Percentiles rank a stretch among this genome's conserved stretches.
phyloP scores from a whole-genome alignment of 106 monocot genomes.

The Agapanthus africanus region DNA sequence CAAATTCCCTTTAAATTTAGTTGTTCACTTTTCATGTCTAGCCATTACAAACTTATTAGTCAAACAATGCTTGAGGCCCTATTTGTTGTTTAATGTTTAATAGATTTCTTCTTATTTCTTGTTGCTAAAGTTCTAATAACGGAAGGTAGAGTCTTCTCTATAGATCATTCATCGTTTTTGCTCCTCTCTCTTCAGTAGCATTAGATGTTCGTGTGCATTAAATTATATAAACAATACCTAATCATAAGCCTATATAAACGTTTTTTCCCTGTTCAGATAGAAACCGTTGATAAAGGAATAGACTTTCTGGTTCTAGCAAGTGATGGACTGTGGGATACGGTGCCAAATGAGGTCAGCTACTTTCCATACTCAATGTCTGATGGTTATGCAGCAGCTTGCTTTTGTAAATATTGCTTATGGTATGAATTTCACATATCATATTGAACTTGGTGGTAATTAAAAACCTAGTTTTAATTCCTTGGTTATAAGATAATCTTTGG shows the following conservation, averaged over 20 bases:
- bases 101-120: neutral
- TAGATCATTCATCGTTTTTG: neutral
- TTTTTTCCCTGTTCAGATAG: neutral
- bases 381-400: neutral
- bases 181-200: neutral
- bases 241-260: no score
- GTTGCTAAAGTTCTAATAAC: neutral
- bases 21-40: no score
- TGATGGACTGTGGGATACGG: slow-evolving; percentile 9
- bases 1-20: neutral
- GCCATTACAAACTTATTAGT: no score
- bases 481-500: neutral
- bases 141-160: neutral
- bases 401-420: neutral
- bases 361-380: neutral
- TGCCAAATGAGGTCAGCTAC: slow-evolving; percentile 7
- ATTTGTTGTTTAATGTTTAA: neutral
- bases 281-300: slow-evolving; percentile 2
- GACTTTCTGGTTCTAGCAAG: slow-evolving; percentile 9
- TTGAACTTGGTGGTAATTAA: no score
- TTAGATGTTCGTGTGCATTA: neutral
- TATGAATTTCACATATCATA: neutral
- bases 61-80: neutral
- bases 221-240: no score
- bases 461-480: neutral